Evolutionary conservation across 441 rosid species (phyloP).

Genomic region (Brassica balearica): DNA sequence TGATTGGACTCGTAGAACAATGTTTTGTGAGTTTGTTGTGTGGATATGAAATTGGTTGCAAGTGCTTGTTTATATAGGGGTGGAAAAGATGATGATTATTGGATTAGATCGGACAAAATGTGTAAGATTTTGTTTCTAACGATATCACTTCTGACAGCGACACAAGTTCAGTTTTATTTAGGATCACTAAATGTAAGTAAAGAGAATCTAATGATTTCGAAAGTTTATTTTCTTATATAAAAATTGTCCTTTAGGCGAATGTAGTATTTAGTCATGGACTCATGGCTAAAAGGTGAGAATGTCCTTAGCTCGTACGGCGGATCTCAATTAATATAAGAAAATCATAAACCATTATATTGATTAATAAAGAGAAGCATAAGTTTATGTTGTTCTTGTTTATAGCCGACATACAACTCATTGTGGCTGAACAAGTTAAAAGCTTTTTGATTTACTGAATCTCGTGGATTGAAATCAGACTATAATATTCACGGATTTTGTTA

Average conservation of each 20-base stretch:
- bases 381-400: neutral
- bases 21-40: conserved; percentile 29
- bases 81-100: conserved; percentile 26
- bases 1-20: neutral
- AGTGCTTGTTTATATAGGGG: conserved; percentile 39
- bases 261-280: neutral
- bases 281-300: conserved; percentile 38
- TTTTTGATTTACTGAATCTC: no score
- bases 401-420: neutral
- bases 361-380: neutral
- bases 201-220: conserved; percentile 29
- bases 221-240: neutral
- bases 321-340: conserved; percentile 6
- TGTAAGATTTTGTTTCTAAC: conserved; percentile 38
- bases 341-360: neutral
- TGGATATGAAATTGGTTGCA: conserved; percentile 28
- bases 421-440: no score
- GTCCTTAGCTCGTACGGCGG: conserved; percentile 36
- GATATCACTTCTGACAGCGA: conserved; percentile 44
- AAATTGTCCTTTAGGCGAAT: neutral
- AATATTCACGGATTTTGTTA: no score
- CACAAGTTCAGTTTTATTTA: conserved; percentile 32
- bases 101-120: conserved; percentile 36
- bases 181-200: conserved; percentile 31
- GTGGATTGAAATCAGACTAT: no score